A percentile compares a stretch with the other conserved stretches of the same genome.
Conservation (phyloP, 495 filamentous ascomycete genomes). For the Corynascus novoguineensis region DNA sequence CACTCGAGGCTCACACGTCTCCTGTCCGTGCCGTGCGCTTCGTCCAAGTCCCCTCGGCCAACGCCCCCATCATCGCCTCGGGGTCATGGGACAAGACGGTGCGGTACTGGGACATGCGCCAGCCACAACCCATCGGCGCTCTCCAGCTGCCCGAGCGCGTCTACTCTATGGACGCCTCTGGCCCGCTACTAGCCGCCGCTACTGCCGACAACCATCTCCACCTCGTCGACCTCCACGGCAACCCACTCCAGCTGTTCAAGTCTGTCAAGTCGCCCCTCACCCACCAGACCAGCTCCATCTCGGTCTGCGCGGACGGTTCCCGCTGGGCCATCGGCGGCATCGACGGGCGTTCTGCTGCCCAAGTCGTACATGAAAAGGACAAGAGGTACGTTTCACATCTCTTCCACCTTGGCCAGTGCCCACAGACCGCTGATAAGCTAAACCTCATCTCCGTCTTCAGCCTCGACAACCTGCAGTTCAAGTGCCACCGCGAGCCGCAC, state of each 20-base stretch:
- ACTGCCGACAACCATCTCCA: conserved; percentile 88
- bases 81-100: conserved; percentile 89
- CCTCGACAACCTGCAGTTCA: conserved; percentile 75
- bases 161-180: conserved; percentile 79
- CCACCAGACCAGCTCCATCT: conserved; percentile 81
- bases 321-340: conserved; percentile 87
- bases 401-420: background rate
- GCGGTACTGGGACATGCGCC: conserved; percentile 84
- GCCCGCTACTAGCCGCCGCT: conserved; percentile 71
- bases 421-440: background rate
- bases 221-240: conserved; percentile 65
- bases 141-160: conserved; percentile 72
- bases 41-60: conserved; percentile 51
- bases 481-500: conserved; percentile 79
- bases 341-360: conserved; percentile 83
- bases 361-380: conserved; percentile 85
- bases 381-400: conserved; percentile 53
- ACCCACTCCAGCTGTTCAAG: conserved; percentile 74
- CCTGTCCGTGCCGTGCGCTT: conserved; percentile 69
- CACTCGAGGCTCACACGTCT: conserved; percentile 67
- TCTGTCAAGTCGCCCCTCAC: conserved; percentile 78
- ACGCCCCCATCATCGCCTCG: conserved; percentile 62
- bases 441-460: background rate
- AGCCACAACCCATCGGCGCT: conserved; percentile 53
- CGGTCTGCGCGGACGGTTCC: conserved; percentile 74